Evolutionary conservation across 1,139 yeast species (phyloP), one percentile per base, ranked within the genome.

Genomic region (Diutina ranongensis): DNA sequence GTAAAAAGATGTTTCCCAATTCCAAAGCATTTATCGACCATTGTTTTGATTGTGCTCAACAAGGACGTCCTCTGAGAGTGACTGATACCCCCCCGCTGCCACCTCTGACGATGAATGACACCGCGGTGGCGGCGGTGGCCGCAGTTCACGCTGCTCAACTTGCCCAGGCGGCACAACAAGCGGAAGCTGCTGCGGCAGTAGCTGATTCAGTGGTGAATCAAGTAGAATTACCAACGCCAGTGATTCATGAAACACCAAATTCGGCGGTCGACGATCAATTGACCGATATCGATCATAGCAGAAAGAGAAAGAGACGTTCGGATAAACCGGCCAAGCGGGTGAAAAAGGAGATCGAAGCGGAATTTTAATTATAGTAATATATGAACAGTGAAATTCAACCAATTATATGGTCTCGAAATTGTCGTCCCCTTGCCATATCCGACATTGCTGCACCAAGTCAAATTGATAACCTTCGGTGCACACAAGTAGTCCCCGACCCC

Each of bases 11-110:
- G 72, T 83, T 83, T 55, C 68, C 70, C 4, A 64, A 68, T 44
- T 71, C 82, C 18, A 78, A 75, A 52, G 64, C 64, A 4, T 83
- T 83, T 58, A 70, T 83, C 22, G 81, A 74, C 40, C 94, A 83
- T 58, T 79, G 84, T 52, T 68, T 68, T 41, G 76, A 71, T 31
- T 83, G 92, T 62, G 83, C 88, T 45, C 58, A 59, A 32, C 56
- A 49, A 46, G 51, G 2, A 1, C 25, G 25, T 4, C 18, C 32
- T 8, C 15, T 20, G 9, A 9, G 16, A 7, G 42, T n/a, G 21
- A 16, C 16, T 9, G 25, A 20, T 10, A n/a, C n/a, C 2, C 33
- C 21, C 9, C 33, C 32, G 3, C 28, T 25, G 31, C 25, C 25
- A 15, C 33, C 27, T 4, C 13, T 21, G 22, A n/a, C 32, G 10